phyloP scores from a whole-genome alignment of 176 grass and related monocot species.

The bread wheat (Triticum aestivum) region IWGSC_CS_RefSeq_v2.1 NC_057798.1:774875799-774876298 shows the following conservation, averaged over 20 bases:
- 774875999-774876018: constrained; percentile 39
- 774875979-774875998: constrained; percentile 16
- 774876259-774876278: too few relatives aligned
- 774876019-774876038: constrained; percentile 42
- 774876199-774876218: too few relatives aligned
- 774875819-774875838: not conserved
- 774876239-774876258: too few relatives aligned
- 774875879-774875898: not conserved
- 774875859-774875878: constrained; percentile 11
- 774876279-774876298: too few relatives aligned
- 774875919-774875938: constrained; percentile 10
- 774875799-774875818: constrained; percentile 20
- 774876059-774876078: constrained; percentile 32
- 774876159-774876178: constrained; percentile 28
- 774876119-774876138: constrained; percentile 2
- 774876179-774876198: constrained; percentile 39
- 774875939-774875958: not conserved
- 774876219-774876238: too few relatives aligned
- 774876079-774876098: not conserved
- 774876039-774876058: constrained; percentile 20
- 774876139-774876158: constrained; percentile 47
- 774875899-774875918: constrained; percentile 36
- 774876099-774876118: constrained; percentile 10
- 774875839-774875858: constrained; percentile 35
- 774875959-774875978: not conserved